These are phyloP conservation scores for Hypoxylon sp. DNA, from an alignment of 2,329 filamentous ascomycete species.

Conservation along the genomic window DNA sequence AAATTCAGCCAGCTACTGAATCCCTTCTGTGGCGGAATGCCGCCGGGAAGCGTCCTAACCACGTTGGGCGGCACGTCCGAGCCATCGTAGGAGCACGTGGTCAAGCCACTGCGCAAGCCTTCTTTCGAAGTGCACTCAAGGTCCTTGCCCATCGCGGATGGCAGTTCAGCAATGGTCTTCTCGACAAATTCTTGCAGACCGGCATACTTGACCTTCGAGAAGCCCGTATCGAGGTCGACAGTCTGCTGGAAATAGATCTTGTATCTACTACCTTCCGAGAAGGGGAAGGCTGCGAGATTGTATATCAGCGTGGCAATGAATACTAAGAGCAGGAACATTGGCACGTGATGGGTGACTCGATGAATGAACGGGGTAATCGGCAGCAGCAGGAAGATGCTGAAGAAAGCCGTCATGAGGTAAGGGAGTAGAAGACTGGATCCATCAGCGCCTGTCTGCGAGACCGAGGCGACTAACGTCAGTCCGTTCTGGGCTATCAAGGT, in stretches of 20 bases:
- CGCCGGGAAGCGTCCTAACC: constrained; percentile 54
- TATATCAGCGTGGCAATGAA: constrained; percentile 82
- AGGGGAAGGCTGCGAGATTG: constrained; percentile 87
- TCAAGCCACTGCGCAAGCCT: constrained; percentile 58
- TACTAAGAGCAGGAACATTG: constrained; percentile 76
- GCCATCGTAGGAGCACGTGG: constrained; percentile 76
- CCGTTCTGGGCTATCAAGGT: constrained; percentile 80
- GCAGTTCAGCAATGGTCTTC: constrained; percentile 71
- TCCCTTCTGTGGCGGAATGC: constrained; percentile 51
- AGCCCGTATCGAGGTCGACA: constrained; percentile 77
- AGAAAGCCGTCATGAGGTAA: constrained; percentile 72
- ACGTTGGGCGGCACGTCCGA: constrained; percentile 67
- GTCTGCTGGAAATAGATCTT: constrained; percentile 89
- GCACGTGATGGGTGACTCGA: constrained; percentile 82
- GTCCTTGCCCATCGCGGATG: constrained; percentile 71
- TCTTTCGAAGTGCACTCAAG: constrained; percentile 59
- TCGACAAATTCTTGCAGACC: constrained; percentile 74
- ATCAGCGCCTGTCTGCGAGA: constrained; percentile 84
- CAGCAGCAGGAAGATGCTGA: constrained; percentile 75
- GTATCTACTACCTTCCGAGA: constrained; percentile 78
- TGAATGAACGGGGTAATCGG: constrained; percentile 87
- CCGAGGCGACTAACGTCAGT: constrained; percentile 73
- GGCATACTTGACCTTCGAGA: constrained; percentile 72
- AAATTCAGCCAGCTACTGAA: constrained; percentile 71
- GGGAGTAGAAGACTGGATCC: constrained; percentile 76